Evolutionary conservation across 192 early-diverging fungal species (phyloP).

Genomic region (Entomortierella parvispora): DNA sequence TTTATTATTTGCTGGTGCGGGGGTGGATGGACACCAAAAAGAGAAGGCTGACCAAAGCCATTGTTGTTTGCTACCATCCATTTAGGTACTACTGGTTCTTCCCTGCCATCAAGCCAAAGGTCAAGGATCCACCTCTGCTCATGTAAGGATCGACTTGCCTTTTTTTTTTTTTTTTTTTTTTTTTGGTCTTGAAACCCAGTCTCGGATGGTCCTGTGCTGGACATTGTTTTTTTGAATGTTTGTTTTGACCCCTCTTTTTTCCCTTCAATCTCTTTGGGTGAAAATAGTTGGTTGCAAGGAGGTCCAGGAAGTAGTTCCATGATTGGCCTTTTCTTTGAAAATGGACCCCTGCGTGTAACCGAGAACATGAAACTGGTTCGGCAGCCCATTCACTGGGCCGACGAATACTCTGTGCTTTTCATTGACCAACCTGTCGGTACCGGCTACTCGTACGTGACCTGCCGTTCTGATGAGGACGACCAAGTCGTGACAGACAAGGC

Average conservation of each 20-base stretch:
- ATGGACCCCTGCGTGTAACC: constrained; percentile 77
- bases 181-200: no score
- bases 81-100: constrained; percentile 86
- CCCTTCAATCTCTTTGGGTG: neutral
- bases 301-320: constrained; percentile 84
- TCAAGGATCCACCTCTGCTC: constrained; percentile 71
- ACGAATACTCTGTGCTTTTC: constrained; percentile 77
- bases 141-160: constrained; percentile 52
- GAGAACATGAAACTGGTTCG: constrained; percentile 63
- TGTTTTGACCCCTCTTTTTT: neutral
- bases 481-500: constrained; percentile 25
- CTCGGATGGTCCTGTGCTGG: neutral
- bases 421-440: constrained; percentile 89
- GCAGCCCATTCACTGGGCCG: constrained; percentile 69
- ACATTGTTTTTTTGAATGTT: neutral
- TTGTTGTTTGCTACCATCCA: no score
- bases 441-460: constrained; percentile 59
- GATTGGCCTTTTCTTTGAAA: constrained; percentile 79
- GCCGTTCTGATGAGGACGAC: constrained; percentile 6
- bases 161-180: neutral
- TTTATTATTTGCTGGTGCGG: no score
- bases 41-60: no score
- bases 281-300: constrained; percentile 82
- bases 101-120: constrained; percentile 70
- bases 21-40: no score